Conservation (phyloP, 805 yeast species). For the Metschnikowia shivogae region DNA sequence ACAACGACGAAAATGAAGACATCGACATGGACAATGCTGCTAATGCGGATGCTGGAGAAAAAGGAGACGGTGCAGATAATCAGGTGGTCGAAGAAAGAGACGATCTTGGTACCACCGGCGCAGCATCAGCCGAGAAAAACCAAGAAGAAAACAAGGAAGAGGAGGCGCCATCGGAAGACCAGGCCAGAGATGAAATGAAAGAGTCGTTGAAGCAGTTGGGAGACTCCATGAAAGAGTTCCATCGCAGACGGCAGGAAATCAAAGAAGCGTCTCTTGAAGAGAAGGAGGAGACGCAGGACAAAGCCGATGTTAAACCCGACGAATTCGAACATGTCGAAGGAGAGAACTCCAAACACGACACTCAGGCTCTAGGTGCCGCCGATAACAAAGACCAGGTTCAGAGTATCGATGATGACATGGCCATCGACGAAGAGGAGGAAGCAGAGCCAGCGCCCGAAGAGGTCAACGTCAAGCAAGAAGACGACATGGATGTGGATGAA, state of each 20-base stretch:
- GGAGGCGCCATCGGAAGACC: slow-evolving; percentile 40
- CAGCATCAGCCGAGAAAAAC: slow-evolving; percentile 37
- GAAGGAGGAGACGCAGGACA: slow-evolving; percentile 44
- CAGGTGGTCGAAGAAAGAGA: slow-evolving; percentile 55
- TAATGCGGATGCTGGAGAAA: slow-evolving; percentile 56
- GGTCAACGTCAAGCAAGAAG: slow-evolving; percentile 25
- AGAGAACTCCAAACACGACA: slow-evolving; percentile 69
- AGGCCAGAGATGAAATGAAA: slow-evolving; percentile 61
- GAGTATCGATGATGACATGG: slow-evolving; percentile 71
- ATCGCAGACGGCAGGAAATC: slow-evolving; percentile 85
- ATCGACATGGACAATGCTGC: slow-evolving; percentile 55
- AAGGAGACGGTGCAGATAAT: slow-evolving; percentile 59
- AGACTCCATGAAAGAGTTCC: slow-evolving; percentile 86
- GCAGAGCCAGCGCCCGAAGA: slow-evolving; percentile 21
- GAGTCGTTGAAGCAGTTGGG: slow-evolving; percentile 87
- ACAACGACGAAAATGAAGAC: slow-evolving; percentile 40
- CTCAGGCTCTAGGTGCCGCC: slow-evolving; percentile 93
- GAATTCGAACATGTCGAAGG: slow-evolving; percentile 84
- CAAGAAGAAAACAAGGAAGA: slow-evolving; percentile 38
- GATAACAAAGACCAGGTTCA: slow-evolving; percentile 68
- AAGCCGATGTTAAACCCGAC: slow-evolving; percentile 69
- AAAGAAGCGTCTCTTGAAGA: slow-evolving; percentile 52
- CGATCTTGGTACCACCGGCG: slow-evolving; percentile 65
- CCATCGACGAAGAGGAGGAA: slow-evolving; percentile 66
- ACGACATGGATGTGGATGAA: slow-evolving; percentile 28